Conservation (phyloP, 345 rosid genomes). For the Firmiana major region DNA sequence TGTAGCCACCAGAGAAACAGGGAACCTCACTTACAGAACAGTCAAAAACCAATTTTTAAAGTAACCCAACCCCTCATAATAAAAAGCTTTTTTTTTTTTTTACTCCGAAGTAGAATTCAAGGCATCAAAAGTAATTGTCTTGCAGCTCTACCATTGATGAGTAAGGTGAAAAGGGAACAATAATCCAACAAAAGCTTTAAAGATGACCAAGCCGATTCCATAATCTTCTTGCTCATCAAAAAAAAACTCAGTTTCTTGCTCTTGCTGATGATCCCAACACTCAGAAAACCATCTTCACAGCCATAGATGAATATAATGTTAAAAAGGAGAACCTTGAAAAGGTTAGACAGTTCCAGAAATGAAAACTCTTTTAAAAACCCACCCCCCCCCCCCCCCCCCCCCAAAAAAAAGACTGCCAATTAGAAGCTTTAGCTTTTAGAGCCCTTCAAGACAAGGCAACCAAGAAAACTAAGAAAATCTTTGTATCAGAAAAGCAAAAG, state of each 20-base stretch:
- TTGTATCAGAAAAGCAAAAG: background rate
- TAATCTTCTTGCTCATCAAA: conserved; percentile 5
- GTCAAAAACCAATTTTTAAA: conserved; percentile 8
- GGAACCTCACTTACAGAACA: background rate
- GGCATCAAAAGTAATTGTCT: conserved; percentile 16
- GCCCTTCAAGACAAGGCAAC: background rate
- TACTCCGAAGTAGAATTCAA: conserved; percentile 13
- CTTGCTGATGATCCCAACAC: background rate
- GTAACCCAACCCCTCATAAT: background rate
- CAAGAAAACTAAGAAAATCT: background rate
- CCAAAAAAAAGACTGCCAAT: background rate
- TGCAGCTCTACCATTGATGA: conserved; percentile 19
- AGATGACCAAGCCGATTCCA: conserved; percentile 19
- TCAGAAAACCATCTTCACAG: background rate
- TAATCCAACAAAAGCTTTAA: conserved; percentile 16
- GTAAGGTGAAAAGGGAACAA: conserved; percentile 25
- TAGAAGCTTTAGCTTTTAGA: background rate
- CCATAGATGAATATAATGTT: background rate
- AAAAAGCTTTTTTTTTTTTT: background rate
- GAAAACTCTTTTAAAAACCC: background rate
- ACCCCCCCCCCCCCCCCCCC: too few relatives aligned
- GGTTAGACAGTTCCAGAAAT: background rate
- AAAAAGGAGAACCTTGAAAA: background rate
- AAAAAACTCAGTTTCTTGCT: background rate
- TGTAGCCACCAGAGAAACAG: background rate